Evolutionary conservation across 2,329 filamentous ascomycete genomes (phyloP).

Genomic region (Ophiostoma quercus): DNA sequence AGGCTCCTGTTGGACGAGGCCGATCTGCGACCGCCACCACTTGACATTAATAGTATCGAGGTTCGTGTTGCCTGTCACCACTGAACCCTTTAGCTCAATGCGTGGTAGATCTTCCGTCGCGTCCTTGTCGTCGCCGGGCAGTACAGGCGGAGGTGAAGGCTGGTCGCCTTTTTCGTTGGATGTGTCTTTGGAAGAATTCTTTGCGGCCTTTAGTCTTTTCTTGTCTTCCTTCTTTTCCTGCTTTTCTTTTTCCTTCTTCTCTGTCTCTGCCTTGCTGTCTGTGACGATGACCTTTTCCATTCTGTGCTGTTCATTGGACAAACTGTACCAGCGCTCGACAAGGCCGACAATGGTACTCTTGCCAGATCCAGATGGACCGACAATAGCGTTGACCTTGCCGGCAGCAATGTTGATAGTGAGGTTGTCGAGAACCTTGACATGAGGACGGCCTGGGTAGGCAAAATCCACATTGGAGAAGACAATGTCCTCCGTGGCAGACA

Average conservation of each 20-base stretch:
- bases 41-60: conserved; percentile 66
- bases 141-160: not conserved
- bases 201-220: not conserved
- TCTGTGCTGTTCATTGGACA: conserved; percentile 43
- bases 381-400: conserved; percentile 66
- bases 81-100: not conserved
- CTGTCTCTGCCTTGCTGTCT: not conserved
- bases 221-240: not conserved
- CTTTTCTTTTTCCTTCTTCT: not conserved
- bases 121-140: not conserved
- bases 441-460: conserved; percentile 62
- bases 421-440: conserved; percentile 58
- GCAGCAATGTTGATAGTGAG: conserved; percentile 55
- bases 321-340: conserved; percentile 57
- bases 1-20: conserved; percentile 34
- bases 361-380: conserved; percentile 66
- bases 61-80: conserved; percentile 53
- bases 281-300: conserved; percentile 34
- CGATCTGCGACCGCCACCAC: conserved; percentile 52
- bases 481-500: conserved; percentile 50
- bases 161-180: not conserved
- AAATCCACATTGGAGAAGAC: conserved; percentile 62
- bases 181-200: not conserved
- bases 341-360: conserved; percentile 71
- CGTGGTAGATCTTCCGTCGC: not conserved